phyloP scores from a whole-genome alignment of 2,329 filamentous ascomycete genomes.

The Exophiala xenobiotica region DNA sequence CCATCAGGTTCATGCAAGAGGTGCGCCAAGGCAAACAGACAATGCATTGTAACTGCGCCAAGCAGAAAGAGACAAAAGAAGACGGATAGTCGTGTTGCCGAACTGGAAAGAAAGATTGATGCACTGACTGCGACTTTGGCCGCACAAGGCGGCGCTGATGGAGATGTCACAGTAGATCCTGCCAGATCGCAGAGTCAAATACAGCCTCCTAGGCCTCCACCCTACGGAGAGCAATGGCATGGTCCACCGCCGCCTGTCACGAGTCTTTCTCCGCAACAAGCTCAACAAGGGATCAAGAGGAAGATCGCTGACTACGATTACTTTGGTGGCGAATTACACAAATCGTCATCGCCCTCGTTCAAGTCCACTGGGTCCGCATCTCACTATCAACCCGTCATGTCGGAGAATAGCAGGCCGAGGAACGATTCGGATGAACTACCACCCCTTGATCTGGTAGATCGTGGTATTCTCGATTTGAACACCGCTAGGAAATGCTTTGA shows the following conservation, averaged over 20 bases:
- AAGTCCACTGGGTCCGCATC: slow-evolving; percentile 14
- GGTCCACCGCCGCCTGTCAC: slow-evolving; percentile 16
- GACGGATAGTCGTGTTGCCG: slow-evolving; percentile 82
- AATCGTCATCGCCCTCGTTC: slow-evolving; percentile 13
- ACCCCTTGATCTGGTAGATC: slow-evolving; percentile 50
- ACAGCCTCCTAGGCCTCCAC: slow-evolving; percentile 12
- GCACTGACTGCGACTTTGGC: slow-evolving; percentile 78
- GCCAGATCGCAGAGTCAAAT: slow-evolving; percentile 18
- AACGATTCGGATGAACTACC: slow-evolving; percentile 18
- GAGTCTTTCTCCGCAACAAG: slow-evolving; percentile 18
- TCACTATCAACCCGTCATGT: slow-evolving; percentile 11
- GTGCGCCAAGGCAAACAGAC: slow-evolving; percentile 76
- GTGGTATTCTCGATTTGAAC: slow-evolving; percentile 52
- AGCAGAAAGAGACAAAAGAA: slow-evolving; percentile 84
- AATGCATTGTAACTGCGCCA: slow-evolving; percentile 73
- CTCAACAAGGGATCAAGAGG: slow-evolving; percentile 28
- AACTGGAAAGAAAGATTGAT: slow-evolving; percentile 91
- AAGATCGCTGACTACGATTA: slow-evolving; percentile 27
- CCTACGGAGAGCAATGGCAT: slow-evolving; percentile 27
- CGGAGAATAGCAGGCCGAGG: slow-evolving; percentile 14
- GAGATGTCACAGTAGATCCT: slow-evolving; percentile 26
- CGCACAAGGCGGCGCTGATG: slow-evolving; percentile 44
- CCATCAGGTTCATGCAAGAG: slow-evolving; percentile 67
- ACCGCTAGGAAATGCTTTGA: slow-evolving; percentile 57
- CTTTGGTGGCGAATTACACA: slow-evolving; percentile 30